Evolutionary conservation across 2,329 filamentous ascomycete genomes (phyloP).

Genomic region (Ophiostoma sp.): DNA sequence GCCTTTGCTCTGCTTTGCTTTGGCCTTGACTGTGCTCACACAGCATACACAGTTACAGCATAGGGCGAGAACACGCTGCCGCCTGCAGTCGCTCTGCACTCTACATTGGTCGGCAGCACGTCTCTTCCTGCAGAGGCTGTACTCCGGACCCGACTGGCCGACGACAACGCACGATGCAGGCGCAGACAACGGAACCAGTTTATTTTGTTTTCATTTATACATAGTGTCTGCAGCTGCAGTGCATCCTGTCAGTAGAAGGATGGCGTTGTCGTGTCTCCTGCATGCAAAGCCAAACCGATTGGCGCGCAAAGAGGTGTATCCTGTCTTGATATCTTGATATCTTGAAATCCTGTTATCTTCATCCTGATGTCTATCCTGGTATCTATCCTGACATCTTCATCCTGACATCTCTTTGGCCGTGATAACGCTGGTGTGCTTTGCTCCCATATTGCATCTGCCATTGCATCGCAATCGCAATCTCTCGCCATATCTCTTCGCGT

Average conservation of each 20-base stretch:
- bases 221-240: not conserved
- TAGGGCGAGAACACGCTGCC: not conserved
- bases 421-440: not conserved
- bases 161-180: conserved; percentile 2
- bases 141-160: conserved; percentile 9
- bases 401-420: too few relatives aligned
- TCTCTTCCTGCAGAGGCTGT: not conserved
- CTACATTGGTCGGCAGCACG: not conserved
- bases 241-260: not conserved
- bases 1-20: not conserved
- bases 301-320: not conserved
- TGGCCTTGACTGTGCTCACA: not conserved
- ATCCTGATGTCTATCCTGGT: too few relatives aligned
- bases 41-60: not conserved
- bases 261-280: too few relatives aligned
- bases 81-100: not conserved
- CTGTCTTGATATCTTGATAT: not conserved
- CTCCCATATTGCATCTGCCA: not conserved
- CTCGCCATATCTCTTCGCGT: not conserved
- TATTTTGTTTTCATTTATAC: not conserved
- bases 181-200: not conserved
- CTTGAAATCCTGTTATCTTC: too few relatives aligned
- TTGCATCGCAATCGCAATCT: not conserved
- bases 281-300: not conserved
- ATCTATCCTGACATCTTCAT: too few relatives aligned